Percentiles rank a stretch among this genome's conserved stretches.
phyloP scores from a whole-genome alignment of 768 basidiomycete species.

The Dacryopinax spathularia region DNA sequence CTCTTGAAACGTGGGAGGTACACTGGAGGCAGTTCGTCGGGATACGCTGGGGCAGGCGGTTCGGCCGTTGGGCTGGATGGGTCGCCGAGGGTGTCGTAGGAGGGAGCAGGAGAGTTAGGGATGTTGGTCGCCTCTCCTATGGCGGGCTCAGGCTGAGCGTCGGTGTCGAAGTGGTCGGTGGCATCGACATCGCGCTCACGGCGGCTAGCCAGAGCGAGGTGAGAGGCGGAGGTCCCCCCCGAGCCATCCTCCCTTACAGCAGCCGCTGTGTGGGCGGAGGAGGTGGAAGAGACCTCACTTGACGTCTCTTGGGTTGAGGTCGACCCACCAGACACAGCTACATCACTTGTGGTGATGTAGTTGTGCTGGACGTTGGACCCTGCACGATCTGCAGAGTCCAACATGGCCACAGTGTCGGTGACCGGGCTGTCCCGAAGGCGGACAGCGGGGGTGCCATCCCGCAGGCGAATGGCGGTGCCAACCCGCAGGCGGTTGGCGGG shows the following conservation, averaged over 20 bases:
- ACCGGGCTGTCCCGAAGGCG: background rate
- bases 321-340: background rate
- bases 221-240: background rate
- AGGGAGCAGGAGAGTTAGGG: background rate
- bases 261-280: background rate
- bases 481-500: too few relatives aligned
- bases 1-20: too few relatives aligned
- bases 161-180: background rate
- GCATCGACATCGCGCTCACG: too few relatives aligned
- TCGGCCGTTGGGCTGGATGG: background rate
- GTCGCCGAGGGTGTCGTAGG: background rate
- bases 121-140: background rate
- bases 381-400: background rate
- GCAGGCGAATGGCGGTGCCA: too few relatives aligned
- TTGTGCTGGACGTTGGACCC: background rate
- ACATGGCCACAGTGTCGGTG: background rate
- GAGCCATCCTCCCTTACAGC: background rate
- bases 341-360: background rate
- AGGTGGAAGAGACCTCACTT: background rate
- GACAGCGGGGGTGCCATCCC: background rate
- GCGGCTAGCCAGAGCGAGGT: background rate
- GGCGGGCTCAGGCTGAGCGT: background rate
- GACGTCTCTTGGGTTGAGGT: background rate
- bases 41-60: background rate
- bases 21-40: background rate